phyloP scores from a whole-genome alignment of 2,329 filamentous ascomycete species.

The Paraphaeosphaeria sporulosa region DNA sequence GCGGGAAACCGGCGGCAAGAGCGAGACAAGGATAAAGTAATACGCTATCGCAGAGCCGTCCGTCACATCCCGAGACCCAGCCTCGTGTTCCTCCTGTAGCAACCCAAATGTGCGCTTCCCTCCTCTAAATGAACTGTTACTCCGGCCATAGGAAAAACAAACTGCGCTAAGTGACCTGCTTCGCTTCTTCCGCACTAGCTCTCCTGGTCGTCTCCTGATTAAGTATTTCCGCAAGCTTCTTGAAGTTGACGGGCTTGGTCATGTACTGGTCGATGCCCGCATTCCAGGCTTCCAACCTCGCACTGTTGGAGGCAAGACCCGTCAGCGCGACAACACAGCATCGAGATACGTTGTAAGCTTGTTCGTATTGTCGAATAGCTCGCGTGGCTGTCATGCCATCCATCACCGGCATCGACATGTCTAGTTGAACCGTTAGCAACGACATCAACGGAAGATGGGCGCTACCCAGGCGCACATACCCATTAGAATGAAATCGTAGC shows the following conservation, averaged over 20 bases:
- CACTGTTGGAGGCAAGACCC: slow-evolving; percentile 29
- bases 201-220: neutral
- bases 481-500: slow-evolving; percentile 43
- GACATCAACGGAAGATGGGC: neutral
- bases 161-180: neutral
- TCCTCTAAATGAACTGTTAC: neutral
- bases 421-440: slow-evolving; percentile 19
- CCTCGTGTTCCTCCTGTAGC: neutral
- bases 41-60: too few relatives aligned
- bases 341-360: slow-evolving; percentile 20
- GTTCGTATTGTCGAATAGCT: slow-evolving; percentile 42
- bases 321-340: slow-evolving; percentile 34
- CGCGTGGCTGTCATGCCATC: slow-evolving; percentile 46
- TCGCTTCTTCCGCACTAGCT: neutral
- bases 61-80: too few relatives aligned
- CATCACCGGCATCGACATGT: slow-evolving; percentile 49
- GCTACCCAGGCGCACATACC: slow-evolving; percentile 21
- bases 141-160: neutral
- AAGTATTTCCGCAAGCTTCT: slow-evolving; percentile 20
- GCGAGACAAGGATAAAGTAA: too few relatives aligned
- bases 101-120: neutral
- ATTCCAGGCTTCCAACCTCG: slow-evolving; percentile 32
- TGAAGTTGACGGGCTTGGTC: slow-evolving; percentile 37
- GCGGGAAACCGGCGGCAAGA: too few relatives aligned
- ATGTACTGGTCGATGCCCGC: slow-evolving; percentile 34